Base-by-base conservation (phyloP, 306 rosid species). In the Sophora flavescens region DNA sequence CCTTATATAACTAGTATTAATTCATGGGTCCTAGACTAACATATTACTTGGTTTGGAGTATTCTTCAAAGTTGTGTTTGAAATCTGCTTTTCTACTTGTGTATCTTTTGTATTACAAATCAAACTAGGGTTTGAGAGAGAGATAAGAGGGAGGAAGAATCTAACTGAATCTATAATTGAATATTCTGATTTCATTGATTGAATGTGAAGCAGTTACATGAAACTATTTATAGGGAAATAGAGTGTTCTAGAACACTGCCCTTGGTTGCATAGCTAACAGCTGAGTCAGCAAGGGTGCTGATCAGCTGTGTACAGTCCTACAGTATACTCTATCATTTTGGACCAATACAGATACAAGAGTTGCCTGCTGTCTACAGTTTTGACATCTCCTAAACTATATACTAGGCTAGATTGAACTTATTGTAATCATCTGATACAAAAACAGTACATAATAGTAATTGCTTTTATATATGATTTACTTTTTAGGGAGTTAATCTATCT, bases 401-500 rank as follows among this genome's bases (percentile, higher is more conserved):
- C 47, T 26, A 63, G 26, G 53, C 76, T 74, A 78, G 72, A 11
- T 63, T 69, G 54, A 64, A 39, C 59, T 12, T 50, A 30, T 60
- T 15, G 50, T 36, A 52, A 17, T 32, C 68, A 65, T 41, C 10
- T 28, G 54, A 38, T 11, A 6, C 66, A 45, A 65, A 48, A 56
- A 45, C 69, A 32, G 10, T 53, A 9, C 18, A 54, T 58, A 50
- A 33, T 78, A 62, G 50, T 68, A 22, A 70, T 56, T 35, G 13
- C 73, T 51, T 76, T 83, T 63, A 38, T 57, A 11, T 57, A n/a
- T 68, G 62, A 18, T 81, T 84, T 85, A 41, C 67, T 79, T 66
- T 85, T 30, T 69, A 95, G 99, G 99, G 97, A 57, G 83, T 57
- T 78, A 90, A 89, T 83, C 89, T 90, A 77, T 89, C 91, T 77